These are phyloP conservation scores for Fraxinus ornus DNA, from an alignment of 305 asterid species.

Conservation along the genomic window DNA sequence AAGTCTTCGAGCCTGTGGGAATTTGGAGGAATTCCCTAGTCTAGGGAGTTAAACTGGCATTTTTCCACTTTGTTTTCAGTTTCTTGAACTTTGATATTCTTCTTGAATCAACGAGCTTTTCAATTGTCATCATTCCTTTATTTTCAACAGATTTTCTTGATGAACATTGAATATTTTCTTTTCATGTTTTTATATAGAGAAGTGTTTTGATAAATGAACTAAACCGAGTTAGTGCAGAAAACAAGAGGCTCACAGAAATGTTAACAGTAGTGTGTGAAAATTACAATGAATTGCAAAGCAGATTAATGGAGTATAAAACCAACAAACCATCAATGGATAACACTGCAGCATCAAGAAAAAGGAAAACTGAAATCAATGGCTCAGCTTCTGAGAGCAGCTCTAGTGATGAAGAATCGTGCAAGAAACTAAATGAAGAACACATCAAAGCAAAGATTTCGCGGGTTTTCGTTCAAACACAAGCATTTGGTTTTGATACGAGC, in stretches of 20 bases:
- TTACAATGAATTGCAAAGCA: constrained; percentile 49
- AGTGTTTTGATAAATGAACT: constrained; percentile 70
- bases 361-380: constrained; percentile 37
- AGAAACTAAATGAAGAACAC: constrained; percentile 44
- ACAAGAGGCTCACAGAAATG: constrained; percentile 70
- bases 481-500: constrained; percentile 53
- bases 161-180: not conserved
- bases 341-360: constrained; percentile 37
- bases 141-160: constrained; percentile 12
- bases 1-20: not conserved
- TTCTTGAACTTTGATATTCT: not conserved
- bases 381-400: constrained; percentile 39
- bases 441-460: constrained; percentile 33
- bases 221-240: constrained; percentile 66
- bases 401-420: constrained; percentile 43
- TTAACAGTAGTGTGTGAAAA: constrained; percentile 51
- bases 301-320: constrained; percentile 43
- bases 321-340: constrained; percentile 29
- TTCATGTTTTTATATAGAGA: constrained; percentile 29
- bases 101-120: not conserved
- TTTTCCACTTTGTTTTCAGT: not conserved
- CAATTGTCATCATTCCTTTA: no score
- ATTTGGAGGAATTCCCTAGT: not conserved
- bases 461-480: constrained; percentile 37
- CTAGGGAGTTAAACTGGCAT: not conserved